Evolutionary conservation across 345 rosid genomes (phyloP), one percentile per base, ranked within the genome.

Genomic region (Aurinia saxatilis): DNA sequence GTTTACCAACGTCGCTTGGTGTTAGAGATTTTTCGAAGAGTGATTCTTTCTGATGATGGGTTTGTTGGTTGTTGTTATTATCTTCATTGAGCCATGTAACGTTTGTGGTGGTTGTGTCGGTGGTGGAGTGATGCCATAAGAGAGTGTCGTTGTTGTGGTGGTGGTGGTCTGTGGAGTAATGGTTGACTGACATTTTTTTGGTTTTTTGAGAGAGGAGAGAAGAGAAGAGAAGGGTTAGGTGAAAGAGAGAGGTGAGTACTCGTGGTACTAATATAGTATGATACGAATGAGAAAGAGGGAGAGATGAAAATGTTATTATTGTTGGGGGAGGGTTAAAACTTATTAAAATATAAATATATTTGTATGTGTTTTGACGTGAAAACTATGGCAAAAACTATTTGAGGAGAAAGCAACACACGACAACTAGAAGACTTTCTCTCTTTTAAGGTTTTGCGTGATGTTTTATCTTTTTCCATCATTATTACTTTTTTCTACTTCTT

Each of bases 1-100:
- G 95, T 73, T 90, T 87, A 1, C 97, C 97, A 1, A 90, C 97
- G 64, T 90, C 97, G 64, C 95, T 87, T 0, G 97, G 97, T 0
- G 97, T 90, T 5, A 90, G 75, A 48, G 87, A 80, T 47, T 90
- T 90, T 63, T 90, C 88, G 50, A 90, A 90, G 86, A 90, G 80
- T 44, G 82, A 66, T 29, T 80, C 86, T 23, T 27, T 77, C 30
- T 27, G 30, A 27, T 21, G 25, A 21, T 27, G 30, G 30, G 25
- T 21, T 31, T 1, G 67, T n/a, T n/a, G n/a, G n/a, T n/a, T n/a
- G n/a, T n/a, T n/a, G n/a, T n/a, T n/a, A n/a, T n/a, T n/a, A 62
- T 39, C 54, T 39, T 21, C 72, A 57, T 25, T 57, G 21, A 4
- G 65, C 73, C 46, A 70, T 8, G 76, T 60, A 31, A 36, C n/a